Evolutionary conservation across 305 asterid species (phyloP).

Genomic region (Fraxinus greggii): DNA sequence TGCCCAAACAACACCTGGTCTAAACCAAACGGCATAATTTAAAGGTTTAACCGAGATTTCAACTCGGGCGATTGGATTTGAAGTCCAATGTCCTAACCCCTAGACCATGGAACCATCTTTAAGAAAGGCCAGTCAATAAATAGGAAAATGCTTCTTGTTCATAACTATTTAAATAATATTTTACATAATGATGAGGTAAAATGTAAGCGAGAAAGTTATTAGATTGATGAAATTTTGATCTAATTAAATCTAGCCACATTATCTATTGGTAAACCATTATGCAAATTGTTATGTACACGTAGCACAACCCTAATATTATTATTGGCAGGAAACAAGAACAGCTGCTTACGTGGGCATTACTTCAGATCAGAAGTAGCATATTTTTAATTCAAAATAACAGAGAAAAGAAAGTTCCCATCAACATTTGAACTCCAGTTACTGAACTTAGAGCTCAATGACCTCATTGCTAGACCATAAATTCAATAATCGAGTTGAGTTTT

Average conservation of each 20-base stretch:
- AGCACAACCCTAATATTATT: background rate
- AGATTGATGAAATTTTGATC: background rate
- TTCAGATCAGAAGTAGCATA: background rate
- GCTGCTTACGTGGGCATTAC: background rate
- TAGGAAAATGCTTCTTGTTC: background rate
- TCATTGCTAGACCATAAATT: background rate
- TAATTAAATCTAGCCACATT: background rate
- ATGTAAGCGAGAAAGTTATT: background rate
- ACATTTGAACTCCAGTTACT: background rate
- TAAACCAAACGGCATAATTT: background rate
- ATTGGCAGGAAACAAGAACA: background rate
- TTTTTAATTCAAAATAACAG: background rate
- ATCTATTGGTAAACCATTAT: background rate
- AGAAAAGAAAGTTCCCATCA: background rate
- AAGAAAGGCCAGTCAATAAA: background rate
- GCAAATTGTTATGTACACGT: background rate
- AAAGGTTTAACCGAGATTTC: background rate
- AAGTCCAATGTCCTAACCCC: conserved; percentile 27
- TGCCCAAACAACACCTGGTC: background rate
- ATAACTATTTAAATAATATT: no score
- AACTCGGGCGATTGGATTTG: background rate
- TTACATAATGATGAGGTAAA: background rate
- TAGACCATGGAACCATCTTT: conserved; percentile 8
- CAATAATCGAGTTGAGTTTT: background rate
- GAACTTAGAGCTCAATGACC: background rate